Percentiles rank a stretch among this genome's conserved stretches.
Conservation (phyloP, 2,329 filamentous ascomycete genomes). For the Cylindrodendrum hubeiense region DNA sequence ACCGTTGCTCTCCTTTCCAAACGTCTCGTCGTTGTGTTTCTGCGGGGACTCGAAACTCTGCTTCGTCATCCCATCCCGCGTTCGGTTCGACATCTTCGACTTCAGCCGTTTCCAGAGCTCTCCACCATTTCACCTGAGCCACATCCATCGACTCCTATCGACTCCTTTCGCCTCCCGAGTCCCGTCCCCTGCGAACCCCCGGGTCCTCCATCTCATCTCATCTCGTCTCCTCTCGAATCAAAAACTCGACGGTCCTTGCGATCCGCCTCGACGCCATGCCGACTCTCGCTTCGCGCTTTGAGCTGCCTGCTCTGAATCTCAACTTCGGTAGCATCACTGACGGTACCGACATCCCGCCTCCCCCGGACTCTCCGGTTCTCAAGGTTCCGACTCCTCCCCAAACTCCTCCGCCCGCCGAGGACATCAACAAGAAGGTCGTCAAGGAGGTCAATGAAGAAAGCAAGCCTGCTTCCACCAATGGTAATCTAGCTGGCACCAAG, state of each 20-base stretch:
- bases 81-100: conserved; percentile 31
- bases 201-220: conserved; percentile 26
- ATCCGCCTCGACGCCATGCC: conserved; percentile 44
- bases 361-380: conserved; percentile 65
- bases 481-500: conserved; percentile 61
- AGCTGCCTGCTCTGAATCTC: conserved; percentile 70
- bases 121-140: not conserved
- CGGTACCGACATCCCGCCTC: conserved; percentile 71
- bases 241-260: conserved; percentile 23
- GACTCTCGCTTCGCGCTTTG: conserved; percentile 58
- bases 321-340: conserved; percentile 71
- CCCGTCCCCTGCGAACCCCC: conserved; percentile 28
- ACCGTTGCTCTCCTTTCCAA: conserved; percentile 41
- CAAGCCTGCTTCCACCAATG: conserved; percentile 52
- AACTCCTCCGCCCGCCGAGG: conserved; percentile 47
- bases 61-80: conserved; percentile 41
- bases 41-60: conserved; percentile 44
- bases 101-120: conserved; percentile 4
- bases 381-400: conserved; percentile 60
- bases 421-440: conserved; percentile 34
- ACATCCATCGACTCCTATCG: not conserved
- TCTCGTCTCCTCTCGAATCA: conserved; percentile 27
- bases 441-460: conserved; percentile 38
- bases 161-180: conserved; percentile 26
- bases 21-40: conserved; percentile 38